Base-by-base conservation (phyloP, 2,329 filamentous ascomycete genomes). In the Pseudocercospora fijiensis region DNA sequence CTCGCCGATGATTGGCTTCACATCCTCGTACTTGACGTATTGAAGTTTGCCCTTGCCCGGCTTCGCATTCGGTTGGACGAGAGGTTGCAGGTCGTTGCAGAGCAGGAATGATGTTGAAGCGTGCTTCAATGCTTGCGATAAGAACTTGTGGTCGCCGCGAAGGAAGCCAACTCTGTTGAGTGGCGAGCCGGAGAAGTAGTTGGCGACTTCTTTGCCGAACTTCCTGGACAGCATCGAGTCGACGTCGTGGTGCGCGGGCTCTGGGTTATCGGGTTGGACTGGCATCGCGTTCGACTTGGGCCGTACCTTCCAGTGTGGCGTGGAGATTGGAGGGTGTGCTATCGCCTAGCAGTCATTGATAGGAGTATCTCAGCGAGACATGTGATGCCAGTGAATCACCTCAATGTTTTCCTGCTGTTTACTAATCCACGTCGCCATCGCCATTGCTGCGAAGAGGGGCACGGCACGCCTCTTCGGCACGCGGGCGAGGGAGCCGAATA, bases 121-220 rank as follows among this genome's bases (percentile, higher is more conserved):
- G 75, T 90, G 87, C 18, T 81, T 80, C 67, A 91, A 85, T 4
- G 91, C 90, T 26, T 82, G 78, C 30, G 83, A 83, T 58, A 95
- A 83, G 75, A 94, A 95, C n/a, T 76, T 75, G 69, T 88, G 81
- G 76, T 94, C 88, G 51, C 82, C 78, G 52, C 91, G 88, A 26
- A 95, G 82, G 78, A 94, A 95, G 16, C 89, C 91, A 53, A 93
- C 84, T 52, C 91, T 87, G 80, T 95, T 94, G 62, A 94, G 78
- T 6, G 88, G 89, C 60, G 86, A 89, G 69, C 90, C 82, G 57
- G 90, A 87, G 78, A 93, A 95, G 84, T 95, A 95, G 78, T 94
- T 95, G 74, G 88, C 85, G 66, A 91, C 82, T 78, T 94, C 91
- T 69, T 85, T 88, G 77, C 91, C 91, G 78, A 92, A 94, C 74